These are phyloP conservation scores for Alternaria novae-zelandiae DNA, from an alignment of 2,329 filamentous ascomycete genomes.

Conservation along the genomic window DNA sequence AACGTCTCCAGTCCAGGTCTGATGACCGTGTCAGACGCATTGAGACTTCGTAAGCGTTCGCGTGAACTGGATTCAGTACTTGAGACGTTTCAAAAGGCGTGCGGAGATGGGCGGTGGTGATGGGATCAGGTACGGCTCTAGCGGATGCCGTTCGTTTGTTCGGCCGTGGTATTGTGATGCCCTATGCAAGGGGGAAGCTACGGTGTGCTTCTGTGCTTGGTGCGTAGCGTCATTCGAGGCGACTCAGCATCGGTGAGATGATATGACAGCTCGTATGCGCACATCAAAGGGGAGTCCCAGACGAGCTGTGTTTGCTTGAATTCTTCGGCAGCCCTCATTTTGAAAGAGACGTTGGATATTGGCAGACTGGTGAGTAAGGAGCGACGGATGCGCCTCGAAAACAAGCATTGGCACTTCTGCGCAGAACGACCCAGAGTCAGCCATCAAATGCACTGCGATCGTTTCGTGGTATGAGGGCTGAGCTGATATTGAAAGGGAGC, in stretches of 20 bases:
- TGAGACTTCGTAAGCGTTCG: background rate
- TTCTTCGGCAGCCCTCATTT: background rate
- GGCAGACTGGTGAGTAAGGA: background rate
- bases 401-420: background rate
- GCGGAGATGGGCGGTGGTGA: background rate
- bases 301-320: background rate
- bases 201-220: background rate
- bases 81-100: background rate
- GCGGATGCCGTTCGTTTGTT: background rate
- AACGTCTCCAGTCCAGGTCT: background rate
- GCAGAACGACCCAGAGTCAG: background rate
- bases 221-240: background rate
- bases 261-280: background rate
- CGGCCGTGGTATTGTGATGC: background rate
- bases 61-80: background rate
- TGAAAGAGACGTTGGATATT: background rate
- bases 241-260: background rate
- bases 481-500: background rate
- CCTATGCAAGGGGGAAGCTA: conserved; percentile 13
- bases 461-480: background rate
- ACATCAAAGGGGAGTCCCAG: background rate
- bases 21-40: background rate
- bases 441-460: background rate
- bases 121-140: background rate
- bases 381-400: background rate